Base-by-base conservation (phyloP, 2,329 filamentous ascomycete genomes). In the Fusarium humuli region DNA sequence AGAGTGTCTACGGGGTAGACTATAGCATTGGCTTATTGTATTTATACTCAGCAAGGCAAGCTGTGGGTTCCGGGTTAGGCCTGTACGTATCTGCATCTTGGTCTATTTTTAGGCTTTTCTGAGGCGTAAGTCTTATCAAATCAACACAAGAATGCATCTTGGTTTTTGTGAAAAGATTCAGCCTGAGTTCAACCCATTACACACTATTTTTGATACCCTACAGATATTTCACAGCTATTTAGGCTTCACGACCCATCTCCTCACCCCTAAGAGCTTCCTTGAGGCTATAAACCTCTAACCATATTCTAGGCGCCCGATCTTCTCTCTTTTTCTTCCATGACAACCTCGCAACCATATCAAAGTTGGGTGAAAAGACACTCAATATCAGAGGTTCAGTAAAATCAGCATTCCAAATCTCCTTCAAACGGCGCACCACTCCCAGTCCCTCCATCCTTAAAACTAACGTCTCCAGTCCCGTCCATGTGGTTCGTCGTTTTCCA, bases 21-120 rank as follows among this genome's bases (percentile, higher is more conserved):
- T n/a, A 1, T 0, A 2, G 10, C 18, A 11, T 12, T 7, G 6
- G 6, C 10, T n/a, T n/a, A 37, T 37, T n/a, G 3, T n/a, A 7
- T 37, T 12, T n/a, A n/a, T 37, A n/a, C 6, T 37, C 9, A n/a
- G 12, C 6, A 4, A 12, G 5, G 2, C 6, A 37, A 7, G 18
- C 18, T 18, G 6, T 7, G 3, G 18, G 34, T 7, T 12, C 18
- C 34, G 1, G 34, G 34, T 3, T n/a, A 11, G n/a, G 3, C 10
- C 10, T n/a, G 18, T n/a, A 37, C 3, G 2, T 11, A n/a, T 11
- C 6, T n/a, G 25, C 25, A 25, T 25, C 8, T 25, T 25, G 25
- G 25, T 9, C n/a, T n/a, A n/a, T n/a, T n/a, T n/a, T n/a, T n/a
- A n/a, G n/a, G n/a, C n/a, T n/a, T n/a, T n/a, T n/a, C n/a, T n/a